Percentiles rank a stretch among this genome's conserved stretches.
Evolutionary conservation across 768 basidiomycete genomes (phyloP).

Genomic region (Macrolepiota fuliginosa): DNA sequence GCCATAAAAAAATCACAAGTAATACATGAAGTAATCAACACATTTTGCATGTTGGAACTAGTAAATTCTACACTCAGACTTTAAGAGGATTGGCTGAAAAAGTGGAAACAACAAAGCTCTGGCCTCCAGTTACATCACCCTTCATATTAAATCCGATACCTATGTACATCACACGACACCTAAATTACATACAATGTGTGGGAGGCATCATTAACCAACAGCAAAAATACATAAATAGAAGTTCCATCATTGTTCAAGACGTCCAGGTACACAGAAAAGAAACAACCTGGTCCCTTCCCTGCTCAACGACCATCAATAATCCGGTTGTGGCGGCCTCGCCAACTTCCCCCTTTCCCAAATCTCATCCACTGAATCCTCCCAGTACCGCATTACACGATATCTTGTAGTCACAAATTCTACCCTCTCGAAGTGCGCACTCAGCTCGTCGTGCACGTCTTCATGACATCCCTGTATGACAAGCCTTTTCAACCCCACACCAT

Average conservation of each 20-base stretch:
- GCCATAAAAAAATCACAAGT: too few relatives aligned
- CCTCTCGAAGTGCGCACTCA: not conserved
- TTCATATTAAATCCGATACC: too few relatives aligned
- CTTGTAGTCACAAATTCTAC: not conserved
- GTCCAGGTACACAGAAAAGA: not conserved
- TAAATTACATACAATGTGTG: too few relatives aligned
- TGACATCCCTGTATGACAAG: constrained; percentile 8
- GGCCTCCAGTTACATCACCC: too few relatives aligned
- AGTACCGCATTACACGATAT: not conserved
- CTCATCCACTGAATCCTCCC: constrained; percentile 10
- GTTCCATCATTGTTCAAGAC: too few relatives aligned
- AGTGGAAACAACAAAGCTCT: too few relatives aligned
- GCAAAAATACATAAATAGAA: too few relatives aligned
- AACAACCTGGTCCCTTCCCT: not conserved
- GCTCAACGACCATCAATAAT: constrained; percentile 1
- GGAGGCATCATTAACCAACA: not conserved
- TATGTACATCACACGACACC: too few relatives aligned
- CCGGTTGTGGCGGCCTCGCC: constrained; percentile 7
- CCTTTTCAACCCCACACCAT: constrained; percentile 9
- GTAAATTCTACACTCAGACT: too few relatives aligned
- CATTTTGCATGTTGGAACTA: too few relatives aligned
- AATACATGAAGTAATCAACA: too few relatives aligned
- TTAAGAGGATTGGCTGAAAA: too few relatives aligned
- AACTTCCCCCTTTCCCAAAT: constrained; percentile 9
- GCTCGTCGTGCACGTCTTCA: not conserved